A percentile compares a stretch with the other conserved stretches of the same genome.
Conservation (phyloP, 2,329 filamentous ascomycete species). For the Ilyonectria sp. region DNA sequence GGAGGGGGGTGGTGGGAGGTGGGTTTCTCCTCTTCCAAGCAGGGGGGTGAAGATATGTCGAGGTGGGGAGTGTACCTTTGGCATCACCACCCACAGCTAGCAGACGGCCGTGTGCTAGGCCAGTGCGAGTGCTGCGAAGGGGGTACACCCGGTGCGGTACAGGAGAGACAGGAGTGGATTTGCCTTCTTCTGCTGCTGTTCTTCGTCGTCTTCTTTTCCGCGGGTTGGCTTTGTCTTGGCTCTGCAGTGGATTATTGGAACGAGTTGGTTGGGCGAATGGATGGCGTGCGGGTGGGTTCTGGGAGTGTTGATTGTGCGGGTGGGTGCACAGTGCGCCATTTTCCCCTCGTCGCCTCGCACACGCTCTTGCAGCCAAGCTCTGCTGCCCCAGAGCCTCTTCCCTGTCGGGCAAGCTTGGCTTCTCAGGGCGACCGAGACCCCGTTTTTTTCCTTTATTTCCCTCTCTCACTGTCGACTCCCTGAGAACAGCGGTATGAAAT, state of each 20-base stretch:
- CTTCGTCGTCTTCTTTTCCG: constrained; percentile 21
- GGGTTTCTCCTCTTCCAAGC: background rate
- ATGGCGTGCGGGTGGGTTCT: background rate
- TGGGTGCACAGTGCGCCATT: constrained; percentile 30
- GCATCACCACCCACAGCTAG: constrained; percentile 5
- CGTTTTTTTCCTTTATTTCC: constrained; percentile 10
- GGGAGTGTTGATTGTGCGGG: constrained; percentile 1
- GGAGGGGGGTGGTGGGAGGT: background rate
- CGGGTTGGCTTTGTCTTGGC: background rate
- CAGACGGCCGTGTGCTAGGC: constrained; percentile 21
- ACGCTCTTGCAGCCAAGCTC: background rate
- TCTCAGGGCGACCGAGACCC: constrained; percentile 27
- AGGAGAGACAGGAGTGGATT: constrained; percentile 11
- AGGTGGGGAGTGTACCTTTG: constrained; percentile 11
- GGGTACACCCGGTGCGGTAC: background rate
- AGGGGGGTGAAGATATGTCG: constrained; percentile 1
- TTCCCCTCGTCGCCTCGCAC: background rate
- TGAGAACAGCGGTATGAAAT: background rate
- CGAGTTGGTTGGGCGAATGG: background rate
- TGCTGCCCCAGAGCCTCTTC: background rate
- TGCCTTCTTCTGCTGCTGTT: constrained; percentile 28
- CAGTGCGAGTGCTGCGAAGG: constrained; percentile 6
- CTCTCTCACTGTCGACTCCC: background rate
- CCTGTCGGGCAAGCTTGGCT: constrained; percentile 15
- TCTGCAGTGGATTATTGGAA: background rate